A percentile compares a stretch with the other conserved stretches of the same genome.
Conservation (phyloP, 1,139 yeast genomes). For the Kodamaea suecica region DNA sequence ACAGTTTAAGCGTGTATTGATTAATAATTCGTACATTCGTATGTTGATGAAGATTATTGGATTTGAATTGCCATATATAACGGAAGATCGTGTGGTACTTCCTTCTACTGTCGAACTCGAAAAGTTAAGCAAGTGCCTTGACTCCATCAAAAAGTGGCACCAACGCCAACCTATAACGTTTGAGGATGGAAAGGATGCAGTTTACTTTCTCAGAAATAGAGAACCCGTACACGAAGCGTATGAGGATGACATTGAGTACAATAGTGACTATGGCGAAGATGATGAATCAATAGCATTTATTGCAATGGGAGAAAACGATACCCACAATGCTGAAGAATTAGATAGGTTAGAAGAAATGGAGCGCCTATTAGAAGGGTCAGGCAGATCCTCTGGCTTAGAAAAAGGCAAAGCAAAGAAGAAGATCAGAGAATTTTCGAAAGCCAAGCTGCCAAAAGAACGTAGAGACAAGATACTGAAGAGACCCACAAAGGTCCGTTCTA, state of each 20-base stretch:
- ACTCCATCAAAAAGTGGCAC: slow-evolving; percentile 32
- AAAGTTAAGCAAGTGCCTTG: slow-evolving; percentile 21
- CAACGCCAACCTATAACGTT: slow-evolving; percentile 31
- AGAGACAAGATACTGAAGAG: slow-evolving; percentile 3
- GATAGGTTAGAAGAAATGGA: slow-evolving; percentile 36
- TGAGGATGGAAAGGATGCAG: slow-evolving; percentile 44
- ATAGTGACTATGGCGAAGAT: slow-evolving; percentile 19
- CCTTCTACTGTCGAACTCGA: slow-evolving; percentile 19
- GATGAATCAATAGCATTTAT: slow-evolving; percentile 37
- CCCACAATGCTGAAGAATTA: slow-evolving; percentile 23
- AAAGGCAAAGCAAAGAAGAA: slow-evolving; percentile 25
- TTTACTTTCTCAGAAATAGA: slow-evolving; percentile 28
- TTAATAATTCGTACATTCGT: slow-evolving; percentile 37
- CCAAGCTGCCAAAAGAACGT: slow-evolving; percentile 3
- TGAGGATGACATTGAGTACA: slow-evolving; percentile 9
- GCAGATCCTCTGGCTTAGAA: slow-evolving; percentile 7
- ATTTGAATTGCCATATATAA: slow-evolving; percentile 37
- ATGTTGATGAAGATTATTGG: slow-evolving; percentile 32
- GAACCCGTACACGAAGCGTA: slow-evolving; percentile 23
- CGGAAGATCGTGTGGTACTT: slow-evolving; percentile 33
- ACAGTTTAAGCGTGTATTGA: slow-evolving; percentile 25
- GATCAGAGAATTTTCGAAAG: slow-evolving; percentile 11
- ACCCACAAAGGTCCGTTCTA: slow-evolving; percentile 8
- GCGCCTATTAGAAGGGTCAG: slow-evolving; percentile 16
- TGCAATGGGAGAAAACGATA: slow-evolving; percentile 20